Conservation (phyloP, 805 yeast genomes). For the Yueomyces sp. region DNA sequence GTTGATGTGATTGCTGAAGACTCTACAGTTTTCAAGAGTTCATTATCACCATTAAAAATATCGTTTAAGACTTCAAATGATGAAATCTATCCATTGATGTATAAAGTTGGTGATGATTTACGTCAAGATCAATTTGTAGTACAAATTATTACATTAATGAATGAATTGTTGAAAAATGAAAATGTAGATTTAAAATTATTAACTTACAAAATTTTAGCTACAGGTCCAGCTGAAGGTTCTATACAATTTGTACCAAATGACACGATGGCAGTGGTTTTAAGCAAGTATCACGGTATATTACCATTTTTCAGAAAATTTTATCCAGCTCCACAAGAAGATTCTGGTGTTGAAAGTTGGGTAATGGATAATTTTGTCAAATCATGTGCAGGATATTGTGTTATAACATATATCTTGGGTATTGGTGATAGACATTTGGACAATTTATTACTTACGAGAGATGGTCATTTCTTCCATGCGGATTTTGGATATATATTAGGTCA, state of each 20-base stretch:
- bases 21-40: conserved; percentile 80
- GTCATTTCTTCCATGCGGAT: conserved; percentile 94
- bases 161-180: conserved; percentile 73
- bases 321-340: conserved; percentile 32
- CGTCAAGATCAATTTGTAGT: conserved; percentile 96
- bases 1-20: conserved; percentile 70
- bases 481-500: conserved; percentile 93
- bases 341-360: conserved; percentile 32
- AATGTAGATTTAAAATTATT: conserved; percentile 77
- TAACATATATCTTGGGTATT: conserved; percentile 86
- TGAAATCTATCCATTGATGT: conserved; percentile 63
- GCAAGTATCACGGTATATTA: conserved; percentile 63
- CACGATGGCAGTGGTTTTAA: conserved; percentile 67
- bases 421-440: conserved; percentile 97
- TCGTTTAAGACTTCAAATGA: conserved; percentile 50
- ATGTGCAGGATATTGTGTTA: conserved; percentile 96
- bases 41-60: conserved; percentile 77
- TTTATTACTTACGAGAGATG: conserved; percentile 64
- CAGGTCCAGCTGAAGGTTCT: conserved; percentile 83
- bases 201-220: conserved; percentile 83
- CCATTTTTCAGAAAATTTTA: conserved; percentile 56
- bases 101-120: conserved; percentile 87
- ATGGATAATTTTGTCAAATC: conserved; percentile 93
- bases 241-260: conserved; percentile 91
- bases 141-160: conserved; percentile 86